Conservation (phyloP, 495 filamentous ascomycete species). For the Apodospora peruviana region DNA sequence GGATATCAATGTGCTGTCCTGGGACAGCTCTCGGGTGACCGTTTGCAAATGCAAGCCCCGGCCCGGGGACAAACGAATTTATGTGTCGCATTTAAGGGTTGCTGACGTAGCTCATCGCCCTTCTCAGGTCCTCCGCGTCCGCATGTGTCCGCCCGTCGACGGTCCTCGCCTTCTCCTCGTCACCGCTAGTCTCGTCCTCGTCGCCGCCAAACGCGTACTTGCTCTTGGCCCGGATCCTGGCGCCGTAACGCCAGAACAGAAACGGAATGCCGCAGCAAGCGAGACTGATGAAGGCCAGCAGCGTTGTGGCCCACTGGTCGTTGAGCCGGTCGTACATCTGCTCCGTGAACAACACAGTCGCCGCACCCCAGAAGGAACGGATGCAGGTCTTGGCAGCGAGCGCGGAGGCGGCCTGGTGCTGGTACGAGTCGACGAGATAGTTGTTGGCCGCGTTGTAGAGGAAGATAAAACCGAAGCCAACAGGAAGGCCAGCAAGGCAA, state of each 20-base stretch:
- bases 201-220: conserved; percentile 60
- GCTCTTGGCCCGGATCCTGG: conserved; percentile 55
- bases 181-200: conserved; percentile 13
- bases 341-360: conserved; percentile 67
- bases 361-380: conserved; percentile 73
- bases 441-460: conserved; percentile 82
- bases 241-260: conserved; percentile 71
- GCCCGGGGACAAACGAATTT: not conserved
- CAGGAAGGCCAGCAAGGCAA: conserved; percentile 64
- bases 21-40: too few relatives aligned
- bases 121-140: conserved; percentile 29
- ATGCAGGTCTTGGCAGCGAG: conserved; percentile 81
- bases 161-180: conserved; percentile 20
- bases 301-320: conserved; percentile 67
- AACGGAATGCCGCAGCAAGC: conserved; percentile 73
- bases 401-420: conserved; percentile 77
- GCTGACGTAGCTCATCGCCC: conserved; percentile 37
- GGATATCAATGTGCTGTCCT: too few relatives aligned
- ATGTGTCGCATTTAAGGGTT: conserved; percentile 29
- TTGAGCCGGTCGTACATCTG: conserved; percentile 73
- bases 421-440: conserved; percentile 77
- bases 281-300: conserved; percentile 66
- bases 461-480: conserved; percentile 84
- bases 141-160: conserved; percentile 14
- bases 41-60: too few relatives aligned